Evolutionary conservation across 2,329 filamentous ascomycete genomes (phyloP).

Genomic region (Clonostachys solani): DNA sequence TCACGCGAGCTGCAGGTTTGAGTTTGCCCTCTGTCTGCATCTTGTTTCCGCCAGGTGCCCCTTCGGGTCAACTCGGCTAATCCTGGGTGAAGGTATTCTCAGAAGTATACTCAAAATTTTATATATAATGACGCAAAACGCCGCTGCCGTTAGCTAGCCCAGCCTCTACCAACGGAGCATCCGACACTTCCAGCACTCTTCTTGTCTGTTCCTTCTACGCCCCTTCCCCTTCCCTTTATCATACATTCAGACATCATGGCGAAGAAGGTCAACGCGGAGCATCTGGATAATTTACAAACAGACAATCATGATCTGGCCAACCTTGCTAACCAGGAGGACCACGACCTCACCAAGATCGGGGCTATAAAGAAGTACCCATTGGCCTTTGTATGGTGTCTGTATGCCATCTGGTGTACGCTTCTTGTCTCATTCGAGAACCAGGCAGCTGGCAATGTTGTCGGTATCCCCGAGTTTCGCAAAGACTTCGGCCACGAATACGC

Average conservation of each 20-base stretch:
- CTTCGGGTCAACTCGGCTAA: too few relatives aligned
- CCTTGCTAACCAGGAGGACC: constrained; percentile 17
- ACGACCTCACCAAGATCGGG: constrained; percentile 11
- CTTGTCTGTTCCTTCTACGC: too few relatives aligned
- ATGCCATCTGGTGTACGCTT: constrained; percentile 30
- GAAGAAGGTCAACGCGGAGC: too few relatives aligned
- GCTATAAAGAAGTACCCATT: constrained; percentile 16
- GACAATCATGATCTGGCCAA: constrained; percentile 4
- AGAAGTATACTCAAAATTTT: too few relatives aligned
- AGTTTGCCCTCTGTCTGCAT: neutral
- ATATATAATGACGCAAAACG: too few relatives aligned
- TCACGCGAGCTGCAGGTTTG: neutral
- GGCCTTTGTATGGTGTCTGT: constrained; percentile 26
- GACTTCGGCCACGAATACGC: constrained; percentile 33
- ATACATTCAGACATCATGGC: too few relatives aligned
- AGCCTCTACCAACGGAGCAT: too few relatives aligned
- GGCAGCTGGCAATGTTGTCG: constrained; percentile 31
- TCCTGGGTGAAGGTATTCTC: too few relatives aligned
- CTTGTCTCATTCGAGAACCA: constrained; percentile 35
- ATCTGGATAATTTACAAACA: too few relatives aligned
- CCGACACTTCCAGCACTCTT: too few relatives aligned
- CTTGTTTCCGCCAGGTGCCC: too few relatives aligned
- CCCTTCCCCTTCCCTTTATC: neutral
- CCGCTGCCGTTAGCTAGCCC: too few relatives aligned
- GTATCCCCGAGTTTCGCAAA: constrained; percentile 36